A percentile compares a stretch with the other conserved stretches of the same genome.
These are phyloP conservation scores for Gomphus bonarii DNA, from an alignment of 1,284 basidiomycete genomes.

Conservation along the genomic window DNA sequence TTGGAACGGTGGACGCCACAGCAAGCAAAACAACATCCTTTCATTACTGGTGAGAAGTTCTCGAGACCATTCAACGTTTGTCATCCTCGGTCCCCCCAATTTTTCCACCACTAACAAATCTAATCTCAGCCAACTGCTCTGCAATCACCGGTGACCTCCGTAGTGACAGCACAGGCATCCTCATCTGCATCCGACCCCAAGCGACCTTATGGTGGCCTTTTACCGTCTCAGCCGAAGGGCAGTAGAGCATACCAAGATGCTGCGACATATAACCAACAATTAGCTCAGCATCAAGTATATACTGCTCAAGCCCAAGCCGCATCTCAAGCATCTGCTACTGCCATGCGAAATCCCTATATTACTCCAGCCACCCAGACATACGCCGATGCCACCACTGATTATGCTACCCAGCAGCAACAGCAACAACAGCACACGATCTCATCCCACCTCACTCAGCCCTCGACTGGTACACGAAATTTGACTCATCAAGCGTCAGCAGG, in stretches of 20 bases:
- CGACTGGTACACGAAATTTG: constrained; percentile 23
- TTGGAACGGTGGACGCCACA: constrained; percentile 95
- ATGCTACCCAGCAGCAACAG: constrained; percentile 22
- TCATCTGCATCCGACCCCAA: constrained; percentile 47
- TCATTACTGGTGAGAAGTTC: constrained; percentile 96
- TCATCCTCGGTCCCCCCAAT: constrained; percentile 10
- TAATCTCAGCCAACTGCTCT: constrained; percentile 11
- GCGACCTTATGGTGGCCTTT: constrained; percentile 91
- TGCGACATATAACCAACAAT: constrained; percentile 88
- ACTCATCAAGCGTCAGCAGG: constrained; percentile 24
- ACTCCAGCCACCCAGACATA: constrained; percentile 26
- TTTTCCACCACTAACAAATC: neutral
- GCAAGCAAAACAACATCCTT: constrained; percentile 92
- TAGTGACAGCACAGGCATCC: constrained; percentile 16
- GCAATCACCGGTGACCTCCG: neutral
- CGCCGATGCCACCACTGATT: constrained; percentile 16
- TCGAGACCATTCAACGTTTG: constrained; percentile 74
- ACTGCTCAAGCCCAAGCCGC: constrained; percentile 73
- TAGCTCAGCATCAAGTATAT: constrained; percentile 89
- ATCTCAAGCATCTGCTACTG: constrained; percentile 52
- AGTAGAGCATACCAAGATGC: constrained; percentile 86
- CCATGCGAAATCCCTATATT: constrained; percentile 68
- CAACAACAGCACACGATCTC: constrained; percentile 22
- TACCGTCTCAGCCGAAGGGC: constrained; percentile 69
- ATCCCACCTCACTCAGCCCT: constrained; percentile 23